Evolutionary conservation across 2,329 filamentous ascomycete genomes (phyloP).

Genomic region (Penicillium sclerotiorum): DNA sequence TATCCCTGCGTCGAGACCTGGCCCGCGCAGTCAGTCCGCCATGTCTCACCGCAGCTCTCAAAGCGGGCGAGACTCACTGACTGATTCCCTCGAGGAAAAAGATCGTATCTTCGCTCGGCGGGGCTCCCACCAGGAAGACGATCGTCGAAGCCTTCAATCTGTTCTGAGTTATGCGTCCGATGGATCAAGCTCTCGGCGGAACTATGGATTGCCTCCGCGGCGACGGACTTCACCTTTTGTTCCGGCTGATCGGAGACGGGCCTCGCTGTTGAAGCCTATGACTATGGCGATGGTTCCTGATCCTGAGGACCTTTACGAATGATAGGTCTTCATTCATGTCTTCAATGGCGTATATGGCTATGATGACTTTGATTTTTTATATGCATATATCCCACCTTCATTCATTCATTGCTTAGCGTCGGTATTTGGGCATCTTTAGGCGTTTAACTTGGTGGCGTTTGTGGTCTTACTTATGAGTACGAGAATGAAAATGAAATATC

Average conservation of each 20-base stretch:
- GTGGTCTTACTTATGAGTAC: no score
- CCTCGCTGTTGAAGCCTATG: slow-evolving; percentile 28
- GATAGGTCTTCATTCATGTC: slow-evolving; percentile 2
- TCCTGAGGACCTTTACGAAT: slow-evolving; percentile 40
- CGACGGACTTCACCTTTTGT: slow-evolving; percentile 20
- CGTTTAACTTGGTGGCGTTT: slow-evolving; percentile 11
- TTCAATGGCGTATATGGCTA: not conserved
- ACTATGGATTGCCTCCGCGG: slow-evolving; percentile 16
- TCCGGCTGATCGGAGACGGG: slow-evolving; percentile 24
- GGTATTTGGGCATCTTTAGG: slow-evolving; percentile 13
- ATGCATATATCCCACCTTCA: not conserved
- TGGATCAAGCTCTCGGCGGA: slow-evolving; percentile 10
- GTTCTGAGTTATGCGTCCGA: slow-evolving; percentile 16
- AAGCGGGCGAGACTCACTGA: slow-evolving; percentile 16
- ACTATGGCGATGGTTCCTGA: slow-evolving; percentile 42
- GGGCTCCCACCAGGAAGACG: slow-evolving; percentile 15
- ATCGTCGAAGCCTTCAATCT: slow-evolving; percentile 13
- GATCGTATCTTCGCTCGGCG: not conserved
- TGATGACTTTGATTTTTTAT: not conserved
- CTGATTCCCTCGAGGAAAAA: slow-evolving; percentile 8
- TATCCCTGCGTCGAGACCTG: slow-evolving; percentile 1
- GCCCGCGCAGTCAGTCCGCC: slow-evolving; percentile 20
- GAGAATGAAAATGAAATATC: slow-evolving; percentile 6
- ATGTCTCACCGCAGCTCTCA: slow-evolving; percentile 11
- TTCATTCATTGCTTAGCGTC: slow-evolving; percentile 15